Conservation (phyloP, 2,329 filamentous ascomycete genomes). For the Colletotrichum sp. region DNA sequence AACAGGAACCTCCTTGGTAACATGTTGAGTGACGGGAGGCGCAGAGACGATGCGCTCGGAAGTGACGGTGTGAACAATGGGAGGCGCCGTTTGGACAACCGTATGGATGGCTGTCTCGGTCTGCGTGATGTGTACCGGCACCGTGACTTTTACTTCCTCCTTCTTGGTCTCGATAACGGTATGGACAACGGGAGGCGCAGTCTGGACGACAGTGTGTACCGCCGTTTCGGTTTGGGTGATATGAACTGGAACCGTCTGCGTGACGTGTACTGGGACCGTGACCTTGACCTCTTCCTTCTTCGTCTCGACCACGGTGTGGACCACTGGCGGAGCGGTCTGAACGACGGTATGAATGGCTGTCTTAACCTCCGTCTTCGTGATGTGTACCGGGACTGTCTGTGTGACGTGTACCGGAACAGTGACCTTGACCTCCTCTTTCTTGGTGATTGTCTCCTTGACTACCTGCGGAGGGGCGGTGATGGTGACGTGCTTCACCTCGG, state of each 20-base stretch:
- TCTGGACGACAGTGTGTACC: background rate
- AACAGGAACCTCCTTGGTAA: background rate
- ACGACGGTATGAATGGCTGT: background rate
- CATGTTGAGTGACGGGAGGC: background rate
- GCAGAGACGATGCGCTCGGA: background rate
- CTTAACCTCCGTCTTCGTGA: background rate
- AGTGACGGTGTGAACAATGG: background rate
- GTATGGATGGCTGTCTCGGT: background rate
- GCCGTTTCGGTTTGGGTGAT: background rate
- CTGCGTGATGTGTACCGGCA: background rate
- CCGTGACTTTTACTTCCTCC: background rate
- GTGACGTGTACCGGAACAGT: background rate
- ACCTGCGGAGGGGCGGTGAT: background rate
- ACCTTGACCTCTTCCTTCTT: background rate
- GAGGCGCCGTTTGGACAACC: background rate
- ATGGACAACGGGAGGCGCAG: background rate
- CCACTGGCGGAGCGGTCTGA: background rate
- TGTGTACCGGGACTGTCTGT: background rate
- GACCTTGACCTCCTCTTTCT: background rate
- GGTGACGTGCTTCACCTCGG: background rate
- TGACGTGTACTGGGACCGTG: background rate
- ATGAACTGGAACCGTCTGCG: background rate
- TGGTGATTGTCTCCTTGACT: background rate
- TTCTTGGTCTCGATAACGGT: background rate
- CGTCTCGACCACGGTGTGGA: background rate